Conservation (phyloP, 176 grass and related monocot species). For the Aegilops tauschii region DNA sequence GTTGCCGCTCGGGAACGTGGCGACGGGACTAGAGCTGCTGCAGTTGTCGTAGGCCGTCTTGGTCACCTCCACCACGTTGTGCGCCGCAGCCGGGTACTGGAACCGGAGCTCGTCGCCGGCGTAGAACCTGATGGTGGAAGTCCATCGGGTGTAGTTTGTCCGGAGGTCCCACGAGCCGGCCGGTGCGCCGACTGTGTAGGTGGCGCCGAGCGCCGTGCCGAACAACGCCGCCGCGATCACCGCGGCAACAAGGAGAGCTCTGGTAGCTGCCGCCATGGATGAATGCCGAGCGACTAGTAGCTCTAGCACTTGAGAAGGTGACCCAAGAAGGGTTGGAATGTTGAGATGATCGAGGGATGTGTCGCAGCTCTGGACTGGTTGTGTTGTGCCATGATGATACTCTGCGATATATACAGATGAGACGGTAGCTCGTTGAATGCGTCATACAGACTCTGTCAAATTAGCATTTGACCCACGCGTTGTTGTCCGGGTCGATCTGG, state of each 20-base stretch:
- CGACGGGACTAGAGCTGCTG: neutral
- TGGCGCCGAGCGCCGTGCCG: neutral
- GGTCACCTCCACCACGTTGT: neutral
- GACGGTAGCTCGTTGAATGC: no score
- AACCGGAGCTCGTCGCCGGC: slow-evolving; percentile 9
- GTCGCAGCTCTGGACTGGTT: no score
- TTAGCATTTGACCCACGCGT: no score
- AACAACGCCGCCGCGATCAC: neutral
- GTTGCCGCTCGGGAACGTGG: neutral
- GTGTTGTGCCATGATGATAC: no score
- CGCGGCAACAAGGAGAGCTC: neutral
- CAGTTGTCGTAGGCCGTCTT: neutral
- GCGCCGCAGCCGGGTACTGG: neutral
- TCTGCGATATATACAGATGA: no score
- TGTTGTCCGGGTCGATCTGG: no score
- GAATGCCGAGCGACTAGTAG: no score
- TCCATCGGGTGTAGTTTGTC: neutral
- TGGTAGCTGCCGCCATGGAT: neutral
- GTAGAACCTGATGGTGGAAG: neutral
- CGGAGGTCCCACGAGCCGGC: neutral
- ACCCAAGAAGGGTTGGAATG: no score
- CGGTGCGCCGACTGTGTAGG: neutral
- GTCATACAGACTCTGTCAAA: no score
- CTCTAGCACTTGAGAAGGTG: no score
- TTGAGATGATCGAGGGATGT: no score